phyloP scores from a whole-genome alignment of 139 green algal genomes.

The Chlamydomonas sphaeroides region DNA sequence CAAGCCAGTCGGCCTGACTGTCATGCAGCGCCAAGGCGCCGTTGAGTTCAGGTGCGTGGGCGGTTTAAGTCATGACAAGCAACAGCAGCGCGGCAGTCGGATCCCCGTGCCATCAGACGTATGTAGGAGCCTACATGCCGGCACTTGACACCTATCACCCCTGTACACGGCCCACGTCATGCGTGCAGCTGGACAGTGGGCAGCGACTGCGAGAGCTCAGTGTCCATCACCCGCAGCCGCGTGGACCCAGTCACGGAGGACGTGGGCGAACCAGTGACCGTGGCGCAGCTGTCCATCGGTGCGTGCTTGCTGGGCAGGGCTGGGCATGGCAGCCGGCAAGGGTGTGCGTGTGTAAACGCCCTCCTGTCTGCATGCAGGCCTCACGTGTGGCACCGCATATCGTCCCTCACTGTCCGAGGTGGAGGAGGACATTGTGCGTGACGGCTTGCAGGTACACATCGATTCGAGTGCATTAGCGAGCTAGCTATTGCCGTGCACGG shows the following conservation, averaged over 20 bases:
- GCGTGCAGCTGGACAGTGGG: neutral
- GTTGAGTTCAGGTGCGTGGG: constrained; percentile 1
- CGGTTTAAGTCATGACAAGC: too few species aligned
- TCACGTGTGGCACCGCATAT: neutral
- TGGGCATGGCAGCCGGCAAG: too few species aligned
- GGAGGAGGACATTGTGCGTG: neutral
- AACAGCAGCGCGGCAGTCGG: too few species aligned
- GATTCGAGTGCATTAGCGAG: neutral
- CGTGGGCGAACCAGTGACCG: neutral
- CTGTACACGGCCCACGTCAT: too few species aligned
- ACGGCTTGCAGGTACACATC: neutral
- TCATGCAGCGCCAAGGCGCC: neutral
- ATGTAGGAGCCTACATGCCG: too few species aligned
- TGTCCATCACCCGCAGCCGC: neutral
- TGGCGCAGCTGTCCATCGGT: neutral
- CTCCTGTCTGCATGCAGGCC: too few species aligned
- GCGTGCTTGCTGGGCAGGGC: too few species aligned
- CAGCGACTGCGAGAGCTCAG: neutral
- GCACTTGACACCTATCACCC: too few species aligned
- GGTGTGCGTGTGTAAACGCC: too few species aligned
- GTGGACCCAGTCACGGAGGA: neutral
- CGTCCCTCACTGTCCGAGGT: neutral
- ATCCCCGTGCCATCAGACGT: too few species aligned
- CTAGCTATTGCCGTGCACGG: too few species aligned
- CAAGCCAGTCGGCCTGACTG: neutral